Evolutionary conservation across 257 asterid genomes (phyloP), one percentile per base, ranked within the genome.

Genomic region (Apocynum venetum): DNA sequence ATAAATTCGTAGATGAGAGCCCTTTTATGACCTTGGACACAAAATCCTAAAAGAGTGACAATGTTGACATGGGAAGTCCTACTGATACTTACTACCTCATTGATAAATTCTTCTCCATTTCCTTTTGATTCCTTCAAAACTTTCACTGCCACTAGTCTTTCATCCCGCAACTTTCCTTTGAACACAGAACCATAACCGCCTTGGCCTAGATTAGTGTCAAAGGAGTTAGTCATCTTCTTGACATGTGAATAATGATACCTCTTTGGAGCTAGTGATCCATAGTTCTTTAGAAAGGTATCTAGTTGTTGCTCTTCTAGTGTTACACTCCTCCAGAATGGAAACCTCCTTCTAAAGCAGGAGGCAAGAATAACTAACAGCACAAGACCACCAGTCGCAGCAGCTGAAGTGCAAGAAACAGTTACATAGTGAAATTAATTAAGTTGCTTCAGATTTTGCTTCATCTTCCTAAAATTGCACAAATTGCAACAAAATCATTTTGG

Each of bases 51-150:
- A 4, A 88, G 85, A 7, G 68, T 15, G 48, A 88, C 88, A 0
- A 86, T 55, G 46, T 83, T 88, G 10, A 86, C 52, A 47, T 84
- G 90, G 5, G 92, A 88, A 20, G 90, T 86, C 72, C 76, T 81
- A 31, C 86, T 86, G 17, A 86, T 88, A 31, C 85, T 82, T 0
- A 82, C 78, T 0, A 84, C 87, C 44, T 88, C 89, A 40, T 88
- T 88, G 53, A 79, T 79, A 76, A 88, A 88, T 1, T 82, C 86
- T 66, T 86, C 85, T 17, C 81, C 85, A 5, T 61, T 81, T 17
- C 31, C 31, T 25, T 25, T 25, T 25, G 83, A 70, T 35, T 71
- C 86, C 0, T 79, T 70, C 64, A 85, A 47, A 4, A 87, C 64
- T 53, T 85, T 87, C 17, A 82, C 88, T 0, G 88, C 88, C 43